Evolutionary conservation across 352 stramenopile genomes (phyloP).

Genomic region (Phytopythium mirpurense): DNA sequence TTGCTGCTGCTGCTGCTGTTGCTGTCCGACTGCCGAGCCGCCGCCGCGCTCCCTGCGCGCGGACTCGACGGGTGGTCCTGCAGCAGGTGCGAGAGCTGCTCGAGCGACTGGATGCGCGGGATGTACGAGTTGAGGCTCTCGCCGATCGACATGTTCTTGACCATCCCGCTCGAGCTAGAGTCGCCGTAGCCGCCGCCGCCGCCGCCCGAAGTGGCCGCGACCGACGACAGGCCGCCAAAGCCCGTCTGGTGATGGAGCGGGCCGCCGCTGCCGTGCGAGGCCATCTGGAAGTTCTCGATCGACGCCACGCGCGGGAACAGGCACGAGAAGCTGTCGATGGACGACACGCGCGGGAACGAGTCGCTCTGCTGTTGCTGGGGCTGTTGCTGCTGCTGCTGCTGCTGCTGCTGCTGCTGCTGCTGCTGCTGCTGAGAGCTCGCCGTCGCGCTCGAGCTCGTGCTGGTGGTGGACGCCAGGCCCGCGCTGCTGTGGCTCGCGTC

Average conservation of each 20-base stretch:
- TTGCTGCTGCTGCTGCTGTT: background rate
- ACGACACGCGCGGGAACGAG: constrained; percentile 65
- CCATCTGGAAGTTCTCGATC: constrained; percentile 73
- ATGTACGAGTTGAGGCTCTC: constrained; percentile 69
- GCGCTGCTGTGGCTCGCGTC: constrained; percentile 3
- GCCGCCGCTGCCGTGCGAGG: constrained; percentile 4
- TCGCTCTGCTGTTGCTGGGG: constrained; percentile 22
- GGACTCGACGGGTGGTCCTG: constrained; percentile 65
- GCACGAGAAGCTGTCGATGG: constrained; percentile 82
- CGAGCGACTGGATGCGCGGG: constrained; percentile 70
- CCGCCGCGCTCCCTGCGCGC: constrained; percentile 7
- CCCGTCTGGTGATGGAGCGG: constrained; percentile 7
- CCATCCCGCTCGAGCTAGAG: constrained; percentile 25
- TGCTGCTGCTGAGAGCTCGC: constrained; percentile 1
- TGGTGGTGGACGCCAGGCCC: background rate
- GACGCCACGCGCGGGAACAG: constrained; percentile 78
- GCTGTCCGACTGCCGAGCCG: background rate
- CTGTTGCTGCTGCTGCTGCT: no score
- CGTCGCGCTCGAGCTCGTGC: constrained; percentile 1
- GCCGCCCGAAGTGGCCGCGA: constrained; percentile 3
- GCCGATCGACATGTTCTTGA: constrained; percentile 57
- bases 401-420: no score
- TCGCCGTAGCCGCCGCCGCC: constrained; percentile 23
- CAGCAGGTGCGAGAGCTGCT: constrained; percentile 66
- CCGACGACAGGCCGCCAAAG: constrained; percentile 6